These are phyloP conservation scores for Fomitopsis palustris DNA, from an alignment of 1,284 basidiomycete species.

Conservation along the genomic window DNA sequence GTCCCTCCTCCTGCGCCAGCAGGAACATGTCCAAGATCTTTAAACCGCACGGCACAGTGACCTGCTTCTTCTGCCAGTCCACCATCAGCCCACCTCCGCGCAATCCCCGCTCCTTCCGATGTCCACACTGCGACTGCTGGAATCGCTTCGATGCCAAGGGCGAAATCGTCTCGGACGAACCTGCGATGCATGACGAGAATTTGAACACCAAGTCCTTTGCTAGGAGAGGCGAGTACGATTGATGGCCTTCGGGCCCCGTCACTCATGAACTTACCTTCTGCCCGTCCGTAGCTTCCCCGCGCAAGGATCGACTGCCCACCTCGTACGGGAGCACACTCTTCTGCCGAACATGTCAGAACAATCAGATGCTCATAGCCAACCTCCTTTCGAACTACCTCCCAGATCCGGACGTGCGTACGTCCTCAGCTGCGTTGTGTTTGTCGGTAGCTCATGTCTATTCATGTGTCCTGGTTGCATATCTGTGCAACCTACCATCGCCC, in stretches of 20 bases:
- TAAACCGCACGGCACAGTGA: conserved; percentile 26
- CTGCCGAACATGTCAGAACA: conserved; percentile 86
- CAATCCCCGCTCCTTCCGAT: conserved; percentile 57
- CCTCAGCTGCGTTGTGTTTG: neutral
- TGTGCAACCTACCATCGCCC: neutral
- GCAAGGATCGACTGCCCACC: conserved; percentile 63
- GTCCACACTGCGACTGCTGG: conserved; percentile 65
- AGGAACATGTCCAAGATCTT: conserved; percentile 30
- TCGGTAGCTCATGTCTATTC: neutral
- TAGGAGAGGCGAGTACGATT: conserved; percentile 54
- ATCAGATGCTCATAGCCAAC: conserved; percentile 83
- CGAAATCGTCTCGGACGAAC: conserved; percentile 77
- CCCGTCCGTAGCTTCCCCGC: conserved; percentile 49
- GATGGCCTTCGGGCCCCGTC: neutral
- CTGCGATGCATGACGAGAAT: conserved; percentile 81
- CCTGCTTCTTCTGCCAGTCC: conserved; percentile 72
- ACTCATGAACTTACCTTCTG: conserved; percentile 5
- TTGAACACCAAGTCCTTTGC: conserved; percentile 72
- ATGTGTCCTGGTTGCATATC: neutral
- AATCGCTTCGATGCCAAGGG: conserved; percentile 69
- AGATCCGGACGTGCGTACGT: conserved; percentile 47
- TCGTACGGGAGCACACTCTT: conserved; percentile 60
- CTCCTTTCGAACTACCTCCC: conserved; percentile 88
- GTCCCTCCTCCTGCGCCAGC: neutral
- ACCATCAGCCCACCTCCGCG: conserved; percentile 36